Base-by-base conservation (phyloP, 1,284 basidiomycete genomes). In the Sanghuangporus baumii region DNA sequence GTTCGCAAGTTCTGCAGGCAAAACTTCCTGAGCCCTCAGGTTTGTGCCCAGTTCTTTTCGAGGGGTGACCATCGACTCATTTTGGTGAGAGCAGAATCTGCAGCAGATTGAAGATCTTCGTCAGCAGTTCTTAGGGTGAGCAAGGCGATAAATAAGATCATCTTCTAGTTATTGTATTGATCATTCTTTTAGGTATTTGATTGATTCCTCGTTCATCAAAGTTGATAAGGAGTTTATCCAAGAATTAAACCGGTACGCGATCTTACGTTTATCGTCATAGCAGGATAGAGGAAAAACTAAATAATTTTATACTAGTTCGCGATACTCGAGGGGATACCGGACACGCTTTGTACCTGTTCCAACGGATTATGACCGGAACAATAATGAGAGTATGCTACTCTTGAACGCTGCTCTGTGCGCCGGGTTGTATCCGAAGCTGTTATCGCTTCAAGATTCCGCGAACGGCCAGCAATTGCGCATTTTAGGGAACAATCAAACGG, bases 81-180 rank as follows among this genome's bases (percentile, higher is more conserved):
- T 8, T 51, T 2, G 14, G 36, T 38, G 23, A 1, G n/a, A 37
- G 2, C 74, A 96, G 86, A 98, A 94, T 70, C 76, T 99, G 62
- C 88, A 94, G 73, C 94, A 98, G 73, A 97, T 99, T 55, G 97
- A 99, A 73, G 97, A 99, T 71, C 81, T 99, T 36, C 87, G 96
- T 6, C 94, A 97, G 71, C 96, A 98, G 73, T 91, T 97, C 68
- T 79, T 98, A 47, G 86, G 90, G 81, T 92, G 68, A 67, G 76
- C 69, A 34, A 26, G 31, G 20, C 36, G 4, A 50, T 46, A 18
- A 26, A 26, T 14, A 54, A 34, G 16, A 18, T 7, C 23, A 18
- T 26, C 51, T 41, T 7, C 40, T 48, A 62, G 57, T 56, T 50
- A 52, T 46, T 55, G 18, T 7, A 54, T 11, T 59, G 50, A 51